Base-by-base conservation (phyloP, 352 stramenopile genomes). In the Pythium rishiriense region DNA sequence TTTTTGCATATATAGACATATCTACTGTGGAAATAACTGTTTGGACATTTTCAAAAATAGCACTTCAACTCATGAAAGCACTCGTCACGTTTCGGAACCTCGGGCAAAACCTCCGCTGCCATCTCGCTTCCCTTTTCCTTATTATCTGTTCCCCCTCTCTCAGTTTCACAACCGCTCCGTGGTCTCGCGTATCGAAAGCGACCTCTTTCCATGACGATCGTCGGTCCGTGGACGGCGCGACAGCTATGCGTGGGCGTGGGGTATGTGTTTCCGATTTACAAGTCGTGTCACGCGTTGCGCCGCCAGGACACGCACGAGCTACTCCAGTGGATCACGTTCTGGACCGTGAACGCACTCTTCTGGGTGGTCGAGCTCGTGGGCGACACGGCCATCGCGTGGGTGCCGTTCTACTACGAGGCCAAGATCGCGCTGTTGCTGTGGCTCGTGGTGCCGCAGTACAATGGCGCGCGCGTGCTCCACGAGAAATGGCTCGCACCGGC, bases 331-430 rank as follows among this genome's bases (percentile, higher is more conserved):
- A 80, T 83, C 54, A 85, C 76, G 0, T 90, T 83, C 66, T 90
- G 80, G 80, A 75, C 70, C 11, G 76, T 85, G 25, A 91, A 87
- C 25, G 83, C 81, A 3, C 45, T 86, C 15, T 88, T 90, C 50
- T 78, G 72, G 68, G 72, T 74, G 0, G 62, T 85, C 5, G 83
- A 92, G 68, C 75, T 79, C 35, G 71, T 91, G 22, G 77, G 77
- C 24, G 83, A 90, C 63, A 79, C 75, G 0, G 57, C 79, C 48
- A 73, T 88, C 25, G 65, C 63, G 2, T 91, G 79, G 78, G 48
- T 91, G 51, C 81, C 83, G 8, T 85, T 92, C 64, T 92, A 92
- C 70, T 80, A 78, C 21, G 83, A 90, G 56, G 76, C 78, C 62
- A 92, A 92, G 69, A 77, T 92, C 57, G 72, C 74, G 47, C 61